These are phyloP conservation scores for Vitis riparia DNA, from an alignment of 164 flowering plant genomes.

Conservation along the genomic window DNA sequence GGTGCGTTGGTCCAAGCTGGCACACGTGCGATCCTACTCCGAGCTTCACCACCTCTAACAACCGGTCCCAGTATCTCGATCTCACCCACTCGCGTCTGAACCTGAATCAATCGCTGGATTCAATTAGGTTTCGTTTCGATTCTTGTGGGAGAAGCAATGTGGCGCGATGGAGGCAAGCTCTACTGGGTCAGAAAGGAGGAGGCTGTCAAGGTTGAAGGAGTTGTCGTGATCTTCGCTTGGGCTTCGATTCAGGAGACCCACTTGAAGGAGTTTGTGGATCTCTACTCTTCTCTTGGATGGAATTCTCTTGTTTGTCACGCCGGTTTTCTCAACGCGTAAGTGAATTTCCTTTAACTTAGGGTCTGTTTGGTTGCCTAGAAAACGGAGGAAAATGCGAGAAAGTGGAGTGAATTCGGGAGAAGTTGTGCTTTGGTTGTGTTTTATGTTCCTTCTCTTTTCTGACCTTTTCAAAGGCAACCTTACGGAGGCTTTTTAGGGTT, in stretches of 20 bases:
- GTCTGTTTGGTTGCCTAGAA: slow-evolving; percentile 3
- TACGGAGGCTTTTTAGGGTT: too few relatives aligned
- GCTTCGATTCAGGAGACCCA: slow-evolving; percentile 38
- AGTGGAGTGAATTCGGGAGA: not conserved
- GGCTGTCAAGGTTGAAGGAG: slow-evolving; percentile 25
- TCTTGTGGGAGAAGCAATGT: not conserved
- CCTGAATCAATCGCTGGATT: too few relatives aligned
- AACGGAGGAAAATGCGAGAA: not conserved
- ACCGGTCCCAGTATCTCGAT: too few relatives aligned
- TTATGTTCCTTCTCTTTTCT: not conserved
- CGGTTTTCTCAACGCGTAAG: slow-evolving; percentile 51
- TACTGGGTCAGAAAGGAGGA: slow-evolving; percentile 39
- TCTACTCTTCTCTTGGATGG: slow-evolving; percentile 61
- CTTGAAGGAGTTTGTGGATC: slow-evolving; percentile 31
- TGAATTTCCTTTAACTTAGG: not conserved
- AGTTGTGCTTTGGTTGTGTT: too few relatives aligned
- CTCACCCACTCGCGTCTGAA: too few relatives aligned
- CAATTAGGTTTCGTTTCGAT: too few relatives aligned
- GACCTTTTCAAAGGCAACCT: too few relatives aligned
- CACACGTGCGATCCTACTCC: too few relatives aligned
- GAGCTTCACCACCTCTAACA: too few relatives aligned
- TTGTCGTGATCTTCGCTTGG: slow-evolving; percentile 51
- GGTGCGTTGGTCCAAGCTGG: too few relatives aligned
- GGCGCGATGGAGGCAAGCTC: slow-evolving; percentile 28
- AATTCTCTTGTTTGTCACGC: slow-evolving; percentile 52